phyloP scores from a whole-genome alignment of 2,329 filamentous ascomycete genomes.

The Phyllosticta ampelicida region DNA sequence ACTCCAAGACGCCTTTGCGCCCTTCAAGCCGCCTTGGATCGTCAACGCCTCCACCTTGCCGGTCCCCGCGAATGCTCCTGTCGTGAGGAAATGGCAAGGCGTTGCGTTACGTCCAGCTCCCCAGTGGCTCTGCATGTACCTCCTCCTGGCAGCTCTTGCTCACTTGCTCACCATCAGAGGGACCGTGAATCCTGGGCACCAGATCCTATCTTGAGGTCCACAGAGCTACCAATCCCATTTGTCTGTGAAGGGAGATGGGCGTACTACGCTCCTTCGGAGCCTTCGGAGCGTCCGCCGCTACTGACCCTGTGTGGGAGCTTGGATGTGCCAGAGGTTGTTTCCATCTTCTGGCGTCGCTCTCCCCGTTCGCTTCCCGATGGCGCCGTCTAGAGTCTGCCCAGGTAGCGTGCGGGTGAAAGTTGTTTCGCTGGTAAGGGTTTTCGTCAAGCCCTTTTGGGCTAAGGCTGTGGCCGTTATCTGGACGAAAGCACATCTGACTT shows the following conservation, averaged over 20 bases:
- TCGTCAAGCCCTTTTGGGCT: not conserved
- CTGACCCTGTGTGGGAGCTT: not conserved
- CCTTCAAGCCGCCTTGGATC: slow-evolving; percentile 9
- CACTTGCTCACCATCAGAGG: not conserved
- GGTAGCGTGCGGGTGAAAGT: slow-evolving; percentile 5
- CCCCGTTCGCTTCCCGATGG: slow-evolving; percentile 1
- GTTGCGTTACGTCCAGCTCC: not conserved
- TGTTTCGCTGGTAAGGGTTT: slow-evolving; percentile 1
- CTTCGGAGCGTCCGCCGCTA: slow-evolving; percentile 7
- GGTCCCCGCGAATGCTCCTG: slow-evolving; percentile 2
- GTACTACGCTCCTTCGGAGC: slow-evolving; percentile 7
- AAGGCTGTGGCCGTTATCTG: slow-evolving; percentile 1
- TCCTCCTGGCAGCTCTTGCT: not conserved
- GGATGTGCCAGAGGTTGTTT: not conserved
- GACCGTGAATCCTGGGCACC: not conserved
- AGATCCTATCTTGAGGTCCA: not conserved
- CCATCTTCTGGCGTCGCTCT: not conserved
- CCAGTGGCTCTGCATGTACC: not conserved
- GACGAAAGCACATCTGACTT: slow-evolving; percentile 8
- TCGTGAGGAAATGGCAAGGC: slow-evolving; percentile 8
- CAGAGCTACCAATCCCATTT: not conserved
- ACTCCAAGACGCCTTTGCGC: slow-evolving; percentile 6
- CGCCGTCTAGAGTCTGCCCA: not conserved
- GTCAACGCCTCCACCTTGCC: slow-evolving; percentile 6
- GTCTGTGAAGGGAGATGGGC: slow-evolving; percentile 6